phyloP scores from a whole-genome alignment of 2,329 filamentous ascomycete species.

The Microdochium paspali region DNA sequence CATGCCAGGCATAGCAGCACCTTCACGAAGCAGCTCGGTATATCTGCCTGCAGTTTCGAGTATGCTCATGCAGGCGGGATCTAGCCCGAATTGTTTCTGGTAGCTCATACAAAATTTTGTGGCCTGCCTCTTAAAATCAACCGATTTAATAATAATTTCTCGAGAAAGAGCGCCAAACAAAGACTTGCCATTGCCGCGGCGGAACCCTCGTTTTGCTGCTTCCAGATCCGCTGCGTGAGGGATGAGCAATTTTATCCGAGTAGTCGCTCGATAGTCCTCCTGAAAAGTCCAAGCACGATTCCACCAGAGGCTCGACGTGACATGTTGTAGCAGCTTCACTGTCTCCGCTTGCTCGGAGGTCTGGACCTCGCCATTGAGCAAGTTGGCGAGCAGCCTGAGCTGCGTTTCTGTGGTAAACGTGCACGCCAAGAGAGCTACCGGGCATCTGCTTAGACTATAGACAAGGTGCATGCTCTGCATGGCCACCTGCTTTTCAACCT shows the following conservation, averaged over 20 bases:
- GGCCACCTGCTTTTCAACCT: conserved; percentile 13
- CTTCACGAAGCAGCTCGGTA: conserved; percentile 15
- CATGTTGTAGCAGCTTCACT: conserved; percentile 12
- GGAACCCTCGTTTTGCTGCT: conserved; percentile 9
- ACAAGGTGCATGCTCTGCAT: conserved; percentile 21
- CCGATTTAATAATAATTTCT: conserved; percentile 16
- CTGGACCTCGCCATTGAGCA: conserved; percentile 11
- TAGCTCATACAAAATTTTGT: conserved; percentile 16
- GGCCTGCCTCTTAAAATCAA: conserved; percentile 12
- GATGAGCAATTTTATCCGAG: conserved; percentile 17
- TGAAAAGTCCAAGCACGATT: conserved; percentile 20
- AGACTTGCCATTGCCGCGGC: conserved; percentile 5
- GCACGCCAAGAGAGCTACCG: conserved; percentile 17
- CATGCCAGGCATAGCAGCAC: conserved; percentile 2
- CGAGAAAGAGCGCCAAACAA: conserved; percentile 11
- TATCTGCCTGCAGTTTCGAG: conserved; percentile 15
- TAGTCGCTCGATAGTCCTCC: conserved; percentile 17
- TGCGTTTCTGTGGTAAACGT: conserved; percentile 11
- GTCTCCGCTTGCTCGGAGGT: conserved; percentile 10
- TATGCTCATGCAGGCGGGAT: conserved; percentile 12
- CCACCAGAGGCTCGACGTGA: conserved; percentile 18
- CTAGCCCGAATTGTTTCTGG: conserved; percentile 8
- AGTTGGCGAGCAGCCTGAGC: conserved; percentile 12
- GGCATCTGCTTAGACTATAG: conserved; percentile 14
- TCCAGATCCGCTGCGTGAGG: conserved; percentile 14